phyloP scores from a whole-genome alignment of 2,329 filamentous ascomycete genomes.

The Orbilia oligospora region DNA sequence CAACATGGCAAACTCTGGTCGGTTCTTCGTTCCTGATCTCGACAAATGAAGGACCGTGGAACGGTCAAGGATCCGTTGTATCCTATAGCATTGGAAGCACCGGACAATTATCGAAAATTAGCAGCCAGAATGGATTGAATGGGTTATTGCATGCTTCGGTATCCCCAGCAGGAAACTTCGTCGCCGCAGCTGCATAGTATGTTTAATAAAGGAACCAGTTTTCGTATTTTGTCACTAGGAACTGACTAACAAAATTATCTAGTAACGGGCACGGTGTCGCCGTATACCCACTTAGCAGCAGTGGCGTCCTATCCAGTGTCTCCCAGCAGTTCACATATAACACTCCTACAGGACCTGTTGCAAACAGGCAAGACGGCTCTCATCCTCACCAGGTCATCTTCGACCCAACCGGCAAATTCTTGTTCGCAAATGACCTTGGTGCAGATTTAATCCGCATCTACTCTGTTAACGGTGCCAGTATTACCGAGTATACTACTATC shows the following conservation, averaged over 20 bases:
- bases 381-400: slow-evolving; percentile 76
- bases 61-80: slow-evolving; percentile 47
- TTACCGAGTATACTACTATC: slow-evolving; percentile 69
- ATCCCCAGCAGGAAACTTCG: slow-evolving; percentile 33
- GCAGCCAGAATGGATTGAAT: slow-evolving; percentile 45
- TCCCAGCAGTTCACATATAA: slow-evolving; percentile 43
- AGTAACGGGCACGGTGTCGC: slow-evolving; percentile 34
- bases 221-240: background rate
- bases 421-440: slow-evolving; percentile 77
- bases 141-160: slow-evolving; percentile 42
- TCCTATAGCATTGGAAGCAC: slow-evolving; percentile 34
- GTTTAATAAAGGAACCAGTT: background rate
- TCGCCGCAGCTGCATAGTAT: slow-evolving; percentile 53
- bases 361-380: slow-evolving; percentile 71
- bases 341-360: slow-evolving; percentile 28
- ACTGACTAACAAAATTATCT: background rate
- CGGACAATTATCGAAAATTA: slow-evolving; percentile 40
- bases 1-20: slow-evolving; percentile 47
- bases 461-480: slow-evolving; percentile 66
- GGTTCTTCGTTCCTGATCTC: slow-evolving; percentile 24
- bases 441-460: slow-evolving; percentile 76
- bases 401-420: slow-evolving; percentile 75
- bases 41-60: slow-evolving; percentile 49
- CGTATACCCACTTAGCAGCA: slow-evolving; percentile 45
- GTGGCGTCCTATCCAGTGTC: slow-evolving; percentile 23